Percentiles rank a stretch among this genome's conserved stretches.
Conservation (phyloP, 208 protist species). For the Leishmania guyanensis region DNA sequence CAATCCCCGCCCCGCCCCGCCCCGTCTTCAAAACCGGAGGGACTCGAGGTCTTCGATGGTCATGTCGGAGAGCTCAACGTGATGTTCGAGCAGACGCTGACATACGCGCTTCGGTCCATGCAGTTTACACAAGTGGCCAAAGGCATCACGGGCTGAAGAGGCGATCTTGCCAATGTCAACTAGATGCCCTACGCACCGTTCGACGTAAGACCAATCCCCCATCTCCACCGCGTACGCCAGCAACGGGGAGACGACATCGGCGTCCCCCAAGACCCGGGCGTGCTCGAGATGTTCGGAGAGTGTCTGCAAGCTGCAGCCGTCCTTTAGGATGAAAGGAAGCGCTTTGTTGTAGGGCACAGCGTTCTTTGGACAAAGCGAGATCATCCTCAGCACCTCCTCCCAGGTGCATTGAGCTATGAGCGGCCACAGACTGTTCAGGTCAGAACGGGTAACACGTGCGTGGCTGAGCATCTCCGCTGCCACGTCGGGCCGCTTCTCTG, state of each 20-base stretch:
- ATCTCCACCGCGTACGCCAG: slow-evolving; percentile 72
- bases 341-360: slow-evolving; percentile 77
- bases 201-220: slow-evolving; percentile 81
- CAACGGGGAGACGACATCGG: slow-evolving; percentile 84
- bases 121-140: slow-evolving; percentile 72
- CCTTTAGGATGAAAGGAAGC: slow-evolving; percentile 69
- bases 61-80: slow-evolving; percentile 61
- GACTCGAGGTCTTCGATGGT: slow-evolving; percentile 80
- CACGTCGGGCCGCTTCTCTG: slow-evolving; percentile 71
- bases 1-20: background rate
- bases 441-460: slow-evolving; percentile 58
- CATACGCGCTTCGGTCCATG: slow-evolving; percentile 72
- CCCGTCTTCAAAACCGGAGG: slow-evolving; percentile 58
- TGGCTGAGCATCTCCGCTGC: slow-evolving; percentile 80
- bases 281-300: slow-evolving; percentile 89
- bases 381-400: slow-evolving; percentile 80
- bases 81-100: slow-evolving; percentile 52
- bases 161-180: slow-evolving; percentile 88
- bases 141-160: slow-evolving; percentile 60
- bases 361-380: slow-evolving; percentile 86
- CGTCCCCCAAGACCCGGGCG: slow-evolving; percentile 82
- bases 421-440: slow-evolving; percentile 73
- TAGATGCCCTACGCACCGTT: slow-evolving; percentile 77
- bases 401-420: slow-evolving; percentile 77
- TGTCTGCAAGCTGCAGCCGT: slow-evolving; percentile 78